phyloP scores from a whole-genome alignment of 495 filamentous ascomycete genomes.

The Aspergillus incahuasiensis region DNA sequence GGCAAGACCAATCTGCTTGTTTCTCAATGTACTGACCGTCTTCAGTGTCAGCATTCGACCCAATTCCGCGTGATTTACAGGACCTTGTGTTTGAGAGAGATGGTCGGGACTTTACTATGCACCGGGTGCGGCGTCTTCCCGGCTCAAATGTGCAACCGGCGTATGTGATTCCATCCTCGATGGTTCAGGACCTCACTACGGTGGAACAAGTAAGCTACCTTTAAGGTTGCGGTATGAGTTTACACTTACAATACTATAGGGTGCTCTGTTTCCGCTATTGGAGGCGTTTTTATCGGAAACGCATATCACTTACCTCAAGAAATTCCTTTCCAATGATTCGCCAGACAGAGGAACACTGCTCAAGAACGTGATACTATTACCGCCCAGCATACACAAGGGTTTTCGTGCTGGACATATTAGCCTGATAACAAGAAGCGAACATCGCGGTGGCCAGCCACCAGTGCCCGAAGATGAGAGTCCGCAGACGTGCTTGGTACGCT shows the following conservation, averaged over 20 bases:
- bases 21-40: too few species aligned
- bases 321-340: too few species aligned
- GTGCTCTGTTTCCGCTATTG: neutral
- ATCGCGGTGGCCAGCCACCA: neutral
- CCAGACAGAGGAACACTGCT: too few species aligned
- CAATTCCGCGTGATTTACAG: too few species aligned
- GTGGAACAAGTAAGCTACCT: too few species aligned
- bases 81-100: neutral
- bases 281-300: conserved; percentile 8
- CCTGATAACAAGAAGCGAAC: neutral
- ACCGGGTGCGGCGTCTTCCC: neutral
- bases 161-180: conserved; percentile 13
- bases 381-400: conserved; percentile 13
- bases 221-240: too few species aligned
- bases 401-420: conserved; percentile 13
- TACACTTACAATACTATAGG: neutral
- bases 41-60: too few species aligned
- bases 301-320: too few species aligned
- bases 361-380: conserved; percentile 10
- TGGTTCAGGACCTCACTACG: conserved; percentile 4
- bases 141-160: conserved; percentile 2
- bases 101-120: neutral
- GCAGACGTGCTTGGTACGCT: neutral
- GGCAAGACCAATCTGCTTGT: too few species aligned
- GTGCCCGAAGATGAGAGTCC: neutral